Base-by-base conservation (phyloP, 2,329 filamentous ascomycete genomes). In the Elsinoe perseae region DNA sequence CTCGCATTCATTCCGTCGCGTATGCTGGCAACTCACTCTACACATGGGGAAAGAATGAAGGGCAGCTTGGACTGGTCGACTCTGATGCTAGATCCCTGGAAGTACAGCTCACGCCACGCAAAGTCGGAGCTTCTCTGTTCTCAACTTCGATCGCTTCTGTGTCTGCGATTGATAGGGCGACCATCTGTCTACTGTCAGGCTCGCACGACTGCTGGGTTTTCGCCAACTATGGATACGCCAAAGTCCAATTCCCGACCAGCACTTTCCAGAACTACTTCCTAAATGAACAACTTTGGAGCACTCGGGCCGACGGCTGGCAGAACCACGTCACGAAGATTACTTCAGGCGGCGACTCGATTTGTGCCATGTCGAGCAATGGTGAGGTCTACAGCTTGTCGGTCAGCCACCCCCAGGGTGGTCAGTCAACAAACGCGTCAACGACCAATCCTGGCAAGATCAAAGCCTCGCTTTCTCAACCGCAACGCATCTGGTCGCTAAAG, bases 201-300 rank as follows among this genome's bases (percentile, higher is more conserved):
- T 95, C 90, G 63, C 84, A 87, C 62, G 89, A 90, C 18, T 89
- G 97, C 8, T 95, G 87, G 78, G 85, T 98, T 0, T 95, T 98
- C 64, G 92, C 90, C 0, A 95, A 95, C 62, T 97, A 95, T 65
- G 92, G 92, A 3, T 97, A 95, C 68, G 89, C 90, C n/a, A 88
- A 89, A 61, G 78, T 97, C 56, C 84, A 83, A 44, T 95, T 97
- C 61, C 87, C 89, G 0, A 75, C 88, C 30, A 87, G 91, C 61
- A 80, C 82, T 4, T 85, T 89, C 61, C 80, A 80, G 18, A 89
- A 85, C 58, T 82, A 82, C 59, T 84, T 86, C 42, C 76, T 92
- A 21, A 79, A 80, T 57, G 77, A 81, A 56, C 83, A 81, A 54
- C 84, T 84, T 58, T 73, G 85, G 67, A 78, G 84, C 53, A 83